phyloP scores from a whole-genome alignment of 345 rosid genomes.

The Salix koriyanagi region DNA sequence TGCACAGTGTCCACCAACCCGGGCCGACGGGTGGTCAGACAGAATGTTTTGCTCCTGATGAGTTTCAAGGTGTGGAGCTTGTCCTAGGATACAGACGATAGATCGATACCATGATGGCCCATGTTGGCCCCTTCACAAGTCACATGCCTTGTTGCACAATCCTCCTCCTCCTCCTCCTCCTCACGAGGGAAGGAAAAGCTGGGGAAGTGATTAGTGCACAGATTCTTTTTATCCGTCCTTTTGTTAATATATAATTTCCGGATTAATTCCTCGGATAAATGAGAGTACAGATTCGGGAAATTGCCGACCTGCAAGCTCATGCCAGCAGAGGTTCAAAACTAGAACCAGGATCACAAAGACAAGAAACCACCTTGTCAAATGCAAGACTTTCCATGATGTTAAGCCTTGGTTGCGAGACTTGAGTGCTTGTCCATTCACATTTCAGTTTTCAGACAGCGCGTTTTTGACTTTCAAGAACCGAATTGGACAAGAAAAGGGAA shows the following conservation, averaged over 20 bases:
- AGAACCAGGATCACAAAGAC: background rate
- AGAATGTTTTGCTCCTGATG: constrained; percentile 12
- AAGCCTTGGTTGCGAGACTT: background rate
- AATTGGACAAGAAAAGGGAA: background rate
- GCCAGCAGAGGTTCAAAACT: background rate
- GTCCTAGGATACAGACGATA: background rate
- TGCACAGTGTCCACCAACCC: background rate
- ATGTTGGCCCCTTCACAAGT: constrained; percentile 1
- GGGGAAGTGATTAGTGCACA: background rate
- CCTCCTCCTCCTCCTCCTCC: background rate
- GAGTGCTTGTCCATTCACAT: background rate
- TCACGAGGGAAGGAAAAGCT: background rate
- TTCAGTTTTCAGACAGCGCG: background rate
- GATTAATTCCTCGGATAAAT: background rate
- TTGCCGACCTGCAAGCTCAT: background rate
- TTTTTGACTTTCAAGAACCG: background rate
- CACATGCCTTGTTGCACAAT: constrained; percentile 27
- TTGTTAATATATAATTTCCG: background rate
- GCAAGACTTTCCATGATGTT: background rate
- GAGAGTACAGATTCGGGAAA: background rate
- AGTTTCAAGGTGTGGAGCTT: constrained; percentile 11
- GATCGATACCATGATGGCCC: constrained; percentile 16
- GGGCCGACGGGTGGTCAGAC: background rate
- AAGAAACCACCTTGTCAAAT: background rate
- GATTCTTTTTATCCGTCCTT: background rate